Percentiles rank a stretch among this genome's conserved stretches.
phyloP scores from a whole-genome alignment of 1,139 yeast species.

The Pichia sp. region DNA sequence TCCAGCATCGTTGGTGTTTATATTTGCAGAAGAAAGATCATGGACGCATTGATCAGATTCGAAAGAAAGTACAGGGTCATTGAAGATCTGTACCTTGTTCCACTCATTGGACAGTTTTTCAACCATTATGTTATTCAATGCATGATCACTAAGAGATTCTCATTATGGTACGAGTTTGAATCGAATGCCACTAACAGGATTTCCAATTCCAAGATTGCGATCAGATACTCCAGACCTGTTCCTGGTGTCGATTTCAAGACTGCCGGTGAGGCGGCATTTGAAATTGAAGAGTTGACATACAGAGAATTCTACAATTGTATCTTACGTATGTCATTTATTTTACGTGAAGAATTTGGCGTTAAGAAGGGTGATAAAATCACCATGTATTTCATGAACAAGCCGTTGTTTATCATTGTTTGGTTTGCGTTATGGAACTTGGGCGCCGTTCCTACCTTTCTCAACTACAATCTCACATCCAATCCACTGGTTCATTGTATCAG shows the following conservation, averaged over 20 bases:
- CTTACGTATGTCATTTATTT: conserved; percentile 61
- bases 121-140: conserved; percentile 45
- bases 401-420: conserved; percentile 79
- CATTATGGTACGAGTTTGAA: conserved; percentile 30
- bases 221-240: conserved; percentile 22
- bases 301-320: conserved; percentile 63
- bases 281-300: conserved; percentile 65
- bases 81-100: conserved; percentile 53
- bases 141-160: conserved; percentile 26
- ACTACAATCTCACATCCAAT: conserved; percentile 72
- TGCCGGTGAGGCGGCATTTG: conserved; percentile 53
- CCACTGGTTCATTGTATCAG: conserved; percentile 81
- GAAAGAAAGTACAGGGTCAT: conserved; percentile 52
- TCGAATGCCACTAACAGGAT: conserved; percentile 11
- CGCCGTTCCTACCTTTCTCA: conserved; percentile 84
- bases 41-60: conserved; percentile 24
- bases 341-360: conserved; percentile 64
- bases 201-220: conserved; percentile 19
- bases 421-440: conserved; percentile 90
- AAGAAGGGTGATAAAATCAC: conserved; percentile 71
- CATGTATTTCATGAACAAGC: conserved; percentile 78
- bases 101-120: conserved; percentile 42
- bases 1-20: background rate
- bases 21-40: background rate
- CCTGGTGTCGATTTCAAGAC: conserved; percentile 15